These are phyloP conservation scores for Orbilia blumenaviensis DNA, from an alignment of 2,329 filamentous ascomycete genomes.

Conservation along the genomic window DNA sequence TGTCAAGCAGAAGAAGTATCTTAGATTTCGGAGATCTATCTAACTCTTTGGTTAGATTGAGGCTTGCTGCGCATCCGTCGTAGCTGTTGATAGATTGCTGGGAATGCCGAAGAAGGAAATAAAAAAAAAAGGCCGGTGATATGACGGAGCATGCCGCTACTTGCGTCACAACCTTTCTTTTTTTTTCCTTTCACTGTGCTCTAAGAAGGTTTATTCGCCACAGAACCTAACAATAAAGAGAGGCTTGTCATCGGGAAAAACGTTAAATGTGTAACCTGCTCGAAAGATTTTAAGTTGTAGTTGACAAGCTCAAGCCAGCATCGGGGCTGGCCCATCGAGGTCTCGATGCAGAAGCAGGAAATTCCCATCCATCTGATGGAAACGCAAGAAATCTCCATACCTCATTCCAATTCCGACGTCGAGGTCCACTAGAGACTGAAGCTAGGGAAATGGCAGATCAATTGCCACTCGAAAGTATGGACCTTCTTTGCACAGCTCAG, in stretches of 20 bases:
- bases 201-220: conserved; percentile 26
- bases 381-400: conserved; percentile 13
- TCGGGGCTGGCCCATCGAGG: conserved; percentile 4
- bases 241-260: conserved; percentile 8
- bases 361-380: conserved; percentile 27
- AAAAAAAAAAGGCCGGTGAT: neutral
- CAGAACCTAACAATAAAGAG: neutral
- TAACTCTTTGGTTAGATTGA: too few species aligned
- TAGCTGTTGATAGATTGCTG: neutral
- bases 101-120: neutral
- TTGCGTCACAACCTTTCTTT: conserved; percentile 37
- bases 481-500: neutral
- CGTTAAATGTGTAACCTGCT: conserved; percentile 39
- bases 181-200: neutral
- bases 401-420: conserved; percentile 35
- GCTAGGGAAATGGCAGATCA: neutral
- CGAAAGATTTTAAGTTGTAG: conserved; percentile 7
- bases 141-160: conserved; percentile 30
- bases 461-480: neutral
- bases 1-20: conserved; percentile 11
- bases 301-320: neutral
- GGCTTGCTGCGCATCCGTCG: too few species aligned
- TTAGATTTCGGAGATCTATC: conserved; percentile 10
- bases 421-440: neutral
- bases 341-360: conserved; percentile 30